Conservation (phyloP, 73 alveolate genomes). For the Tetrahymena malaccensis region DNA sequence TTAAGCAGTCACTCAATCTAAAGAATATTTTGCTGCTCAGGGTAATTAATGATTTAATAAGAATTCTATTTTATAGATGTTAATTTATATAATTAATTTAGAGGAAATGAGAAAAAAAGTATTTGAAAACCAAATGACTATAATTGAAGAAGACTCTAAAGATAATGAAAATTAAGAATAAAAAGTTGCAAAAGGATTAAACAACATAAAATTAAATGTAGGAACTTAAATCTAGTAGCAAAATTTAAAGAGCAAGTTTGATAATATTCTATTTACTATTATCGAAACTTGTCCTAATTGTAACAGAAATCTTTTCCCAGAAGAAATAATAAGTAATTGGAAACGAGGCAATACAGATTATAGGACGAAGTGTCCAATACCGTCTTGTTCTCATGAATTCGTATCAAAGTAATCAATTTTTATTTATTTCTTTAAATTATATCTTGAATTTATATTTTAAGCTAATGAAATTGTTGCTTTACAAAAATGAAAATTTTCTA, state of each 20-base stretch:
- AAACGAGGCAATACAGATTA: background rate
- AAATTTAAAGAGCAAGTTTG: background rate
- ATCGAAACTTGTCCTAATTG: background rate
- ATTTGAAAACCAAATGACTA: background rate
- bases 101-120: background rate
- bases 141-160: background rate
- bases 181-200: background rate
- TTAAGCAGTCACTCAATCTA: constrained; percentile 17
- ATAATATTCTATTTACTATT: background rate
- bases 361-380: background rate
- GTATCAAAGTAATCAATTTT: background rate
- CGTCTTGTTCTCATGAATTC: background rate
- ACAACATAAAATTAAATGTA: background rate
- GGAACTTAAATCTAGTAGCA: background rate
- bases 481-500: too few species aligned
- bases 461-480: too few species aligned
- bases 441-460: background rate
- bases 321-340: background rate
- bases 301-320: background rate
- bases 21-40: background rate
- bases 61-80: too few species aligned
- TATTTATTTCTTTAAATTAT: background rate
- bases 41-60: background rate
- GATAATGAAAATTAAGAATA: background rate
- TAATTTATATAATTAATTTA: background rate